Evolutionary conservation across 169 alveolate genomes (phyloP).

Genomic region (Eimeria brunetti): DNA sequence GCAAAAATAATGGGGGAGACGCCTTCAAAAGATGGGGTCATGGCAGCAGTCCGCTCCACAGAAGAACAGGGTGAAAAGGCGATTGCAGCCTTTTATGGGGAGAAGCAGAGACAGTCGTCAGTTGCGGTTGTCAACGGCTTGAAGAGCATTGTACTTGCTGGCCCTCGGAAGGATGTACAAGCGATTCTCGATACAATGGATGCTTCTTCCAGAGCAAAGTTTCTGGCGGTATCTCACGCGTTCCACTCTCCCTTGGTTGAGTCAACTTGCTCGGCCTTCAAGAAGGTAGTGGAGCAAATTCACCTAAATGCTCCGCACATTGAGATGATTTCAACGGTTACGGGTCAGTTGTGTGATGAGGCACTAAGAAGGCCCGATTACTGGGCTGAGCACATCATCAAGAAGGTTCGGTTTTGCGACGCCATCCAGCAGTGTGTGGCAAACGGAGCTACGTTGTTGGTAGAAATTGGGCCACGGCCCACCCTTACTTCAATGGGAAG

Average conservation of each 20-base stretch:
- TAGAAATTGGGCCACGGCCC: conserved; percentile 80
- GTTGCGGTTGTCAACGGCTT: conserved; percentile 86
- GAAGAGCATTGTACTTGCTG: conserved; percentile 86
- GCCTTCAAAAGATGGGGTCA: conserved; percentile 66
- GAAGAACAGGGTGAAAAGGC: conserved; percentile 68
- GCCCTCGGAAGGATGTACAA: conserved; percentile 82
- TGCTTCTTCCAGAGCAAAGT: conserved; percentile 27
- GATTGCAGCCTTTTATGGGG: conserved; percentile 52
- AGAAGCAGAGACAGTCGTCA: not conserved
- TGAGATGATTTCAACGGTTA: conserved; percentile 43
- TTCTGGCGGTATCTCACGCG: conserved; percentile 77
- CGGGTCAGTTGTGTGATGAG: conserved; percentile 75
- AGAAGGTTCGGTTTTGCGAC: conserved; percentile 77
- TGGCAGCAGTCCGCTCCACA: conserved; percentile 76
- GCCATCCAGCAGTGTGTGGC: conserved; percentile 71
- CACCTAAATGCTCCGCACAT: conserved; percentile 65
- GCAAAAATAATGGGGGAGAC: conserved; percentile 48
- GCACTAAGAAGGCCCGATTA: conserved; percentile 49
- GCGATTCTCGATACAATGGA: conserved; percentile 43
- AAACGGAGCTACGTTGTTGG: conserved; percentile 65
- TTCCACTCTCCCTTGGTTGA: conserved; percentile 80
- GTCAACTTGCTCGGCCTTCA: conserved; percentile 64
- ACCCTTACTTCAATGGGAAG: conserved; percentile 72
- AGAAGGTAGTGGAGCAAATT: conserved; percentile 37
- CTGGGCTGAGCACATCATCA: conserved; percentile 83